These are phyloP conservation scores for Pichia nanzhaoensis DNA, from an alignment of 805 yeast genomes.

Conservation along the genomic window DNA sequence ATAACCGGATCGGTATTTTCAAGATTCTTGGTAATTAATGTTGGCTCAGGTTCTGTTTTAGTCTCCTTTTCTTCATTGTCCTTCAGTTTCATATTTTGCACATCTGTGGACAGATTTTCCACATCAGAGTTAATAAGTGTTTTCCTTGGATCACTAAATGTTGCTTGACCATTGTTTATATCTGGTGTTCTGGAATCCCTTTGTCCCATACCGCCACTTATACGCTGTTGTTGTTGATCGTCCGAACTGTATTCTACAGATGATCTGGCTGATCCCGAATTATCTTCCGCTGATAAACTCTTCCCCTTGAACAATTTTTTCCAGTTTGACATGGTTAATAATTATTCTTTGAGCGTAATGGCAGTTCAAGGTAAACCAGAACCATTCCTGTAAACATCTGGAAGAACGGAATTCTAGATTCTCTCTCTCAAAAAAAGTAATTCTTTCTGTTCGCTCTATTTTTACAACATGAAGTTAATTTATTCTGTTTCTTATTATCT, in stretches of 20 bases:
- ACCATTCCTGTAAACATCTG: too few species aligned
- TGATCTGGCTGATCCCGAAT: not conserved
- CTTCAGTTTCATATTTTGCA: slow-evolving; percentile 5
- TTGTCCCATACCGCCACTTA: not conserved
- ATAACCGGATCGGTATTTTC: slow-evolving; percentile 30
- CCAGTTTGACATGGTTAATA: slow-evolving; percentile 27
- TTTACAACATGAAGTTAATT: too few species aligned
- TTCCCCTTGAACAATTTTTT: slow-evolving; percentile 25
- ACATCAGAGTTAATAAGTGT: slow-evolving; percentile 4
- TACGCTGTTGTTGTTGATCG: not conserved
- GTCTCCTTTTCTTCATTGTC: not conserved
- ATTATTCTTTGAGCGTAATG: too few species aligned
- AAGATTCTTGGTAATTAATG: slow-evolving; percentile 22
- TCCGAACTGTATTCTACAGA: slow-evolving; percentile 2
- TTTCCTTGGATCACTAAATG: slow-evolving; percentile 8
- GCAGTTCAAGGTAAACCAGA: too few species aligned
- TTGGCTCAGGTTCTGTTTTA: slow-evolving; percentile 11
- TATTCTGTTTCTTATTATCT: too few species aligned
- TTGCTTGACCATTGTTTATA: slow-evolving; percentile 5
- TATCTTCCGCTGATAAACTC: slow-evolving; percentile 14
- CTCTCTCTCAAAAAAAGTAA: too few species aligned
- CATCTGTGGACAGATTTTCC: slow-evolving; percentile 1
- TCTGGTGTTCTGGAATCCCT: slow-evolving; percentile 19
- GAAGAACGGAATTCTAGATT: too few species aligned
- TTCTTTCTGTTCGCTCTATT: too few species aligned